Evolutionary conservation across 2,329 filamentous ascomycete species (phyloP).

Genomic region (Cladophialophora carrionii): DNA sequence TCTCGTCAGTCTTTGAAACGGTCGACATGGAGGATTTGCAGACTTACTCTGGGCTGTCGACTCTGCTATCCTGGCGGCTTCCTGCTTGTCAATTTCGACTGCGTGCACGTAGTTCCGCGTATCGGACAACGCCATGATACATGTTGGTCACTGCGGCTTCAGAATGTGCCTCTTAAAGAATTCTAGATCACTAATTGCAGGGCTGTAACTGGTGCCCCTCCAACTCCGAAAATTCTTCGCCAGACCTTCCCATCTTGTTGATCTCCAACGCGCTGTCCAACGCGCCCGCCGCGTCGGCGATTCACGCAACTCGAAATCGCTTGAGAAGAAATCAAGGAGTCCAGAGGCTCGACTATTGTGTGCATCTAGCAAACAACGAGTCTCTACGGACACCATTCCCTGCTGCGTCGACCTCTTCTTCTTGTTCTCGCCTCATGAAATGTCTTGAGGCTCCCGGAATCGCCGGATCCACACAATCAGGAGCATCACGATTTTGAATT

Average conservation of each 20-base stretch:
- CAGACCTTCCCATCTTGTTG: neutral
- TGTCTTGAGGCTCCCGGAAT: neutral
- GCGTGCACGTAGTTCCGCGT: constrained; percentile 54
- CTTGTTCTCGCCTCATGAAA: neutral
- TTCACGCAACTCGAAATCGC: neutral
- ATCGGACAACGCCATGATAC: constrained; percentile 48
- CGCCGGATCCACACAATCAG: too few relatives aligned
- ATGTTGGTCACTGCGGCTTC: constrained; percentile 17
- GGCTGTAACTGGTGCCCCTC: neutral
- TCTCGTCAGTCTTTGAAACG: constrained; percentile 26
- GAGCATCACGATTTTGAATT: neutral
- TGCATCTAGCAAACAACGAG: neutral
- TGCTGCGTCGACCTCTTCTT: neutral
- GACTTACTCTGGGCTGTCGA: constrained; percentile 49
- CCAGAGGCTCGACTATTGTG: neutral
- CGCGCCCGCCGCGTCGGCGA: neutral
- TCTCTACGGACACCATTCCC: neutral
- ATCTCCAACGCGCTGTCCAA: neutral
- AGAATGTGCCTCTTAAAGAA: neutral
- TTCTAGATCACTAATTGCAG: neutral
- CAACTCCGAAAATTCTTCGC: neutral
- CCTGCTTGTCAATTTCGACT: constrained; percentile 52
- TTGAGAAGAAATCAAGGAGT: neutral
- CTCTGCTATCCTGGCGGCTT: constrained; percentile 51
- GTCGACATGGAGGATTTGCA: neutral